These are phyloP conservation scores for Diaporthe helianthi DNA, from an alignment of 2,329 filamentous ascomycete species.

Conservation along the genomic window DNA sequence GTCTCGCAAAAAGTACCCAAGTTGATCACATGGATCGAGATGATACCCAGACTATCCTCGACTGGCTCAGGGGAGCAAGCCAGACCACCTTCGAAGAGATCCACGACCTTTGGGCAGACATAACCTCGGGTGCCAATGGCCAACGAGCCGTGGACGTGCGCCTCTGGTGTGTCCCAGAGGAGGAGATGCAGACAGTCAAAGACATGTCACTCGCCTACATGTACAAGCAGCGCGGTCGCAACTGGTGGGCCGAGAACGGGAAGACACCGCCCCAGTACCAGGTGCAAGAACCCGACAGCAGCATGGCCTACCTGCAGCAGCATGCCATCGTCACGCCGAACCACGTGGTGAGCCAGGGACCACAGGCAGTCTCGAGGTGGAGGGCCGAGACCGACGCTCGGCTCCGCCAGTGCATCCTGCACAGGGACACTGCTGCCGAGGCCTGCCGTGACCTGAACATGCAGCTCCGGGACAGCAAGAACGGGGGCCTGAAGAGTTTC, in stretches of 20 bases:
- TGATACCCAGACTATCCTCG: neutral
- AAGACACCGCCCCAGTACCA: neutral
- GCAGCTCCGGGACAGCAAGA: neutral
- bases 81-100: neutral
- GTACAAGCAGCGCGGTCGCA: neutral
- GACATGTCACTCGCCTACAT: slow-evolving; percentile 1
- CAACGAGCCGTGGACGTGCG: slow-evolving; percentile 12
- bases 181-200: neutral
- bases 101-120: neutral
- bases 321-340: neutral
- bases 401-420: neutral
- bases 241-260: slow-evolving; percentile 12
- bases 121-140: neutral
- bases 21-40: neutral
- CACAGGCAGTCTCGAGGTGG: neutral
- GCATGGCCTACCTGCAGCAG: neutral
- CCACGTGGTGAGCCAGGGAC: neutral
- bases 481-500: neutral
- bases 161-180: neutral
- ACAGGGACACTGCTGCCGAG: neutral
- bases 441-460: neutral
- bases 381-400: neutral
- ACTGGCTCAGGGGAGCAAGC: neutral
- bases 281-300: neutral
- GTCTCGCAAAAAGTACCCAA: neutral